Conservation (phyloP, 108 stramenopile genomes). For the Nitzschia sp. region DNA sequence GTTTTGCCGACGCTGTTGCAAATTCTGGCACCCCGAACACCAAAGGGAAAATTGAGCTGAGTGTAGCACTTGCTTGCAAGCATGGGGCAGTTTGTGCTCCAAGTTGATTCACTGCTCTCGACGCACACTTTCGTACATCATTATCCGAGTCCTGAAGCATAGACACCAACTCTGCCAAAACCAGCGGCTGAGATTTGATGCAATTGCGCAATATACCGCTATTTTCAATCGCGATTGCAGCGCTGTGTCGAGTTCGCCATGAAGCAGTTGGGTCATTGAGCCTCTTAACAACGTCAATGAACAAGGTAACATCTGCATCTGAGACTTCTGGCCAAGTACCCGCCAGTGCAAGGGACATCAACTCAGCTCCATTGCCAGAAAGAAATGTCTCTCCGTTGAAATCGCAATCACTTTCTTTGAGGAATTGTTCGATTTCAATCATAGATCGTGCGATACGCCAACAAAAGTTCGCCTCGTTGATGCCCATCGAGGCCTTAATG, state of each 20-base stretch:
- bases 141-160: constrained; percentile 58
- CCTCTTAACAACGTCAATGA: constrained; percentile 23
- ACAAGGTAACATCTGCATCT: constrained; percentile 1
- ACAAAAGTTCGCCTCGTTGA: neutral
- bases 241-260: constrained; percentile 49
- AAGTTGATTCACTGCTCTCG: constrained; percentile 21
- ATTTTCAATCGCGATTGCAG: constrained; percentile 30
- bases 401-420: neutral
- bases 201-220: constrained; percentile 14
- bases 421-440: constrained; percentile 2
- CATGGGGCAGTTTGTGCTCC: too few species aligned
- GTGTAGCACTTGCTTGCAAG: neutral
- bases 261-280: constrained; percentile 34
- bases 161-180: constrained; percentile 4
- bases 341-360: constrained; percentile 37
- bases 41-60: constrained; percentile 6
- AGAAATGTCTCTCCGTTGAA: constrained; percentile 27
- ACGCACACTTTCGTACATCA: constrained; percentile 54
- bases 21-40: neutral
- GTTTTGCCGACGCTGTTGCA: neutral
- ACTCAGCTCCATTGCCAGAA: constrained; percentile 41
- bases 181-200: neutral
- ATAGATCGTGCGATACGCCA: neutral
- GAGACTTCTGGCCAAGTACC: neutral
- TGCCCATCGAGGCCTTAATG: neutral